Evolutionary conservation across 2,329 filamentous ascomycete species (phyloP), one percentile per base, ranked within the genome.

Genomic region (Stagonosporopsis chrysanthemi): DNA sequence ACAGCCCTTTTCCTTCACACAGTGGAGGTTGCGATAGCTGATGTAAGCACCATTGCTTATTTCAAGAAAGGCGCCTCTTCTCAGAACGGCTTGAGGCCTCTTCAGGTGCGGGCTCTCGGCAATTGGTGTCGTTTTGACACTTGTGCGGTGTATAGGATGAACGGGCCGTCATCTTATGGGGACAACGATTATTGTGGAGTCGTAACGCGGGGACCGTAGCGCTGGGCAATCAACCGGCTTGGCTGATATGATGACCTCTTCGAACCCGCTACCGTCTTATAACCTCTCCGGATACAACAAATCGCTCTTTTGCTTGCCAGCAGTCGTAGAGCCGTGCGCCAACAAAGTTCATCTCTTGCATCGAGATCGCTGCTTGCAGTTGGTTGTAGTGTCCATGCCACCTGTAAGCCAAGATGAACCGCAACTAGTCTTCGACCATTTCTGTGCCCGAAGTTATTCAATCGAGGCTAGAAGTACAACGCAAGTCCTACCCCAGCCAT

Each of bases 221-320:
- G 29, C 42, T 41, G 41, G 26, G 40, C 17, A 52, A 52, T 56
- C 47, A 42, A n/a, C 54, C 54, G 54, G 54, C 54, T 56, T 56
- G 54, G 54, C 54, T 23, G 15, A 39, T 14, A 15, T 22, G 26
- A 42, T 42, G 28, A 26, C 42, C 24, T 51, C 40, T 36, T n/a
- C 4, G 22, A 7, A 12, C 15, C 43, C 22, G 23, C 36, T 29
- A 28, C 14, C 35, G 15, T 45, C 40, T 45, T 23, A 15, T 52
- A 31, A 31, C 48, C 36, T 23, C 11, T 28, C 29, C 24, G 9
- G 12, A 31, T 44, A 23, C 14, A 23, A 26, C 19, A 33, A n/a
- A n/a, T 41, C 8, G 42, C 36, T 35, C 33, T 24, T 26, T 2
- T 26, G 24, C 22, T 22, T 29, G 17, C n/a, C 12, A n/a, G 8